Conservation (phyloP, 805 yeast species). For the Blastobotrys mokoenaii region DNA sequence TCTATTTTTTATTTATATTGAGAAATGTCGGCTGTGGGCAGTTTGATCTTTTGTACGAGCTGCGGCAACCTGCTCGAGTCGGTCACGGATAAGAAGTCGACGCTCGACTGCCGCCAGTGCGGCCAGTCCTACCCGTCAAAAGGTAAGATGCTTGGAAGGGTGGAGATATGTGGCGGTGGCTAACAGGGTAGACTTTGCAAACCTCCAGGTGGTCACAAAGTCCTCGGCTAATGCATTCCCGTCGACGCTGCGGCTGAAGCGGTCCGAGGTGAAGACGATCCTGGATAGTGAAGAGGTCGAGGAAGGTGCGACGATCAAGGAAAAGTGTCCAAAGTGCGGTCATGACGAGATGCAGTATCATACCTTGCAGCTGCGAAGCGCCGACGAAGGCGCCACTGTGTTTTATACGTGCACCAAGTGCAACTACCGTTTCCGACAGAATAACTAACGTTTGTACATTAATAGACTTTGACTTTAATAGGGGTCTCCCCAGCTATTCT, state of each 20-base stretch:
- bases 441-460: slow-evolving; percentile 43
- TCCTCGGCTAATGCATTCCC: slow-evolving; percentile 94
- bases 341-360: slow-evolving; percentile 98
- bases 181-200: slow-evolving; percentile 43
- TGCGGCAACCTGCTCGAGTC: slow-evolving; percentile 89
- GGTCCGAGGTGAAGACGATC: slow-evolving; percentile 84
- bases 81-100: slow-evolving; percentile 37
- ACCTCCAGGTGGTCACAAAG: slow-evolving; percentile 76
- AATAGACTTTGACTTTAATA: slow-evolving; percentile 1
- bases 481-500: too few species aligned
- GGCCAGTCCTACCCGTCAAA: slow-evolving; percentile 34
- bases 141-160: slow-evolving; percentile 23
- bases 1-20: slow-evolving; percentile 1
- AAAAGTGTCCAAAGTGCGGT: slow-evolving; percentile 98
- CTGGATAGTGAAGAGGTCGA: slow-evolving; percentile 69
- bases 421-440: slow-evolving; percentile 89
- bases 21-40: slow-evolving; percentile 87
- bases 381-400: slow-evolving; percentile 98
- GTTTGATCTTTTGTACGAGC: slow-evolving; percentile 83
- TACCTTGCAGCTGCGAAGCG: slow-evolving; percentile 91
- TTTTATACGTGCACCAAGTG: slow-evolving; percentile 93
- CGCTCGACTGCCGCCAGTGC: slow-evolving; percentile 52
- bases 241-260: slow-evolving; percentile 66
- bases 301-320: slow-evolving; percentile 95
- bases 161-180: neutral